Conservation (phyloP, 768 basidiomycete genomes). For the Boletus rubescentipes region DNA sequence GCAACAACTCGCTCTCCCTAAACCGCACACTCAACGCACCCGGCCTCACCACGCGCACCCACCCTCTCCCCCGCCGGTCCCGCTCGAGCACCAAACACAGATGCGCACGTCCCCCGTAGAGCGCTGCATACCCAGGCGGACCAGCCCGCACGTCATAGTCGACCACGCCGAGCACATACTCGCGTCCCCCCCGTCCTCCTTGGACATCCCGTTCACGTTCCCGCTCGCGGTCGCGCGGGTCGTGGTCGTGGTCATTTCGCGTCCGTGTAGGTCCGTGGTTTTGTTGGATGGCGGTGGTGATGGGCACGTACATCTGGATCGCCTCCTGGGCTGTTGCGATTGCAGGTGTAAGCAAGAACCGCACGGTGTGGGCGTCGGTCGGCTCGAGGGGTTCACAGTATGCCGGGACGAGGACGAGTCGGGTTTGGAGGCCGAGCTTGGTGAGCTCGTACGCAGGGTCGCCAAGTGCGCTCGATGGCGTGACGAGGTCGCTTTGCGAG, state of each 20-base stretch:
- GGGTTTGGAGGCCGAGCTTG: conserved; percentile 22
- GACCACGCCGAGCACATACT: conserved; percentile 22
- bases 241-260: not conserved
- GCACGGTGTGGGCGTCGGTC: conserved; percentile 11
- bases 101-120: conserved; percentile 18
- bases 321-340: conserved; percentile 18
- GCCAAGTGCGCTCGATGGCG: conserved; percentile 12
- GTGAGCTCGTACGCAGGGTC: conserved; percentile 24
- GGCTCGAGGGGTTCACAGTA: conserved; percentile 21
- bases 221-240: not conserved
- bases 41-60: conserved; percentile 21
- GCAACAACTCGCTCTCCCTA: conserved; percentile 23
- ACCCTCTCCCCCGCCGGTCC: conserved; percentile 18
- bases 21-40: conserved; percentile 23
- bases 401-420: conserved; percentile 20
- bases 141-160: conserved; percentile 24
- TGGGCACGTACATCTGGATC: conserved; percentile 18
- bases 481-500: conserved; percentile 9
- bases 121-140: conserved; percentile 19
- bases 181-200: conserved; percentile 7
- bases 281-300: not conserved
- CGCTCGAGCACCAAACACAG: conserved; percentile 26
- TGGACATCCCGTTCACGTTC: conserved; percentile 5
- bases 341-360: conserved; percentile 22
- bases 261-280: conserved; percentile 1